A percentile compares a stretch with the other conserved stretches of the same genome.
phyloP scores from a whole-genome alignment of 306 rosid genomes.

The Pyrus bretschneideri region DNA sequence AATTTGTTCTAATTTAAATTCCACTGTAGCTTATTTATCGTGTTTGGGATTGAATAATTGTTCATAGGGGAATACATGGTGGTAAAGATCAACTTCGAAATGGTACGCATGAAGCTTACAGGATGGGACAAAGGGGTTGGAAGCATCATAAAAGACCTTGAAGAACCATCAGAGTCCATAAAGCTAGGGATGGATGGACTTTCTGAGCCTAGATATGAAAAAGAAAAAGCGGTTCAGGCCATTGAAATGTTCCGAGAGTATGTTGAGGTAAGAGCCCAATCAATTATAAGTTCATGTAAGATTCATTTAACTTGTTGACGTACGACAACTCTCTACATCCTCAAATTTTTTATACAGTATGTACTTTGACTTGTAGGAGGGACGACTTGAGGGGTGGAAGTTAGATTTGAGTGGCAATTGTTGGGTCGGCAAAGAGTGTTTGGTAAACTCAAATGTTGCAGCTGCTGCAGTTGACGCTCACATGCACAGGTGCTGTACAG shows the following conservation, averaged over 20 bases:
- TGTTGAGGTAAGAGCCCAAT: slow-evolving; percentile 41
- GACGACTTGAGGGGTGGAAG: slow-evolving; percentile 79
- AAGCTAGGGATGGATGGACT: slow-evolving; percentile 63
- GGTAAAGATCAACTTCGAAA: slow-evolving; percentile 77
- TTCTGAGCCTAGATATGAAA: slow-evolving; percentile 63
- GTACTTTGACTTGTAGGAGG: slow-evolving; percentile 40
- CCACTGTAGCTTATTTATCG: background rate
- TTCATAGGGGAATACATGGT: slow-evolving; percentile 77
- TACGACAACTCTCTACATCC: no score
- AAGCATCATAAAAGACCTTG: slow-evolving; percentile 65
- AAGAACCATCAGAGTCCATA: slow-evolving; percentile 62
- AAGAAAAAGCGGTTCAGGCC: slow-evolving; percentile 58
- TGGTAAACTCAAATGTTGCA: slow-evolving; percentile 57
- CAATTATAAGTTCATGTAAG: no score
- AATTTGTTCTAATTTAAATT: no score
- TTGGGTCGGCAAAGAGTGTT: slow-evolving; percentile 93
- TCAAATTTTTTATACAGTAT: no score
- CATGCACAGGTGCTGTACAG: slow-evolving; percentile 58
- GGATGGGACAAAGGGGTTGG: slow-evolving; percentile 81
- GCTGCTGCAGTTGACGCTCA: slow-evolving; percentile 69
- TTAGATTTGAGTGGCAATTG: slow-evolving; percentile 83
- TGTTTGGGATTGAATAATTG: background rate
- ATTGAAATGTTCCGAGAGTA: slow-evolving; percentile 59
- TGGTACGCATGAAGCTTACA: slow-evolving; percentile 79
- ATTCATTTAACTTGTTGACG: no score